Conservation (phyloP, 106 monocot species). For the Dioscorea alata region DNA sequence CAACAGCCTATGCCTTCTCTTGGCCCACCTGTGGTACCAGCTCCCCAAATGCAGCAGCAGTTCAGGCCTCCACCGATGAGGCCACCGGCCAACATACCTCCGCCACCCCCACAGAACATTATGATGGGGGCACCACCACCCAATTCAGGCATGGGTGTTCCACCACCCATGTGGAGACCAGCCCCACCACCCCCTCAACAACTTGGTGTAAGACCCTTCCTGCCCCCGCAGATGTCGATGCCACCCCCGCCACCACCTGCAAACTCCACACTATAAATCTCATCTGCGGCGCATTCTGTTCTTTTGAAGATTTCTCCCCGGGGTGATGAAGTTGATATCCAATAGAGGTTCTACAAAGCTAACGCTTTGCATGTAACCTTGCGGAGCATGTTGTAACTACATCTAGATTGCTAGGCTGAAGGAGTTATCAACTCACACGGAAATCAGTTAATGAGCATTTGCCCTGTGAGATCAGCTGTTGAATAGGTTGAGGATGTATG, state of each 20-base stretch:
- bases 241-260: slow-evolving; percentile 11
- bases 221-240: slow-evolving; percentile 51
- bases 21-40: slow-evolving; percentile 29
- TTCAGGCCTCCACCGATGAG: slow-evolving; percentile 41
- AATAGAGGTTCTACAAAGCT: too few species aligned
- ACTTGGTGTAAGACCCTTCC: slow-evolving; percentile 25
- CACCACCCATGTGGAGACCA: slow-evolving; percentile 32
- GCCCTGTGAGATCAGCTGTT: too few species aligned
- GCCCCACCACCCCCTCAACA: slow-evolving; percentile 54
- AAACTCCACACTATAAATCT: slow-evolving; percentile 1
- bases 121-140: slow-evolving; percentile 35
- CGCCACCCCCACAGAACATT: slow-evolving; percentile 16
- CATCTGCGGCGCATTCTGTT: neutral
- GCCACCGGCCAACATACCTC: slow-evolving; percentile 44
- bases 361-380: too few species aligned
- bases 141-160: slow-evolving; percentile 13
- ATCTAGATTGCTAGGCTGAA: too few species aligned
- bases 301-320: neutral
- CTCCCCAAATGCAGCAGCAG: slow-evolving; percentile 32
- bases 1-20: slow-evolving; percentile 31
- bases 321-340: too few species aligned
- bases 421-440: too few species aligned
- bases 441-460: too few species aligned
- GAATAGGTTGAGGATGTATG: too few species aligned
- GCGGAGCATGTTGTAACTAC: too few species aligned